Evolutionary conservation across 441 rosid genomes (phyloP).

Genomic region (Cnidoscolus chayamansa): DNA sequence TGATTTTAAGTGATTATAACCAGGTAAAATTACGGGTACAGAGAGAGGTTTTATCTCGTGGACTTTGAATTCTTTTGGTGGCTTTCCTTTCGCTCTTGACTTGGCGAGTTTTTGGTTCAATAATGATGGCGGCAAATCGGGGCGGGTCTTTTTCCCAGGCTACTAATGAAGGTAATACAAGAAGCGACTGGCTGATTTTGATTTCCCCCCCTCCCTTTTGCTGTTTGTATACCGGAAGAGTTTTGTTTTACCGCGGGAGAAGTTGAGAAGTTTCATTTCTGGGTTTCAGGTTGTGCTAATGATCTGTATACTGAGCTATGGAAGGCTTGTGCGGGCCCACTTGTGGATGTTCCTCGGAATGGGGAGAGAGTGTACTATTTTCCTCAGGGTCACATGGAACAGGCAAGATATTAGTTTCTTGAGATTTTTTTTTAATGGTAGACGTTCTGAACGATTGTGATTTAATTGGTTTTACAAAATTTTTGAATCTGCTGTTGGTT

Average conservation of each 20-base stretch:
- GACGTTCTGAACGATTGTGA: background rate
- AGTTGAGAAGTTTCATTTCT: constrained; percentile 17
- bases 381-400: constrained; percentile 96
- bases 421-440: background rate
- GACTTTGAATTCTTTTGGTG: constrained; percentile 12
- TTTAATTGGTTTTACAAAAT: constrained; percentile 5
- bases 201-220: background rate
- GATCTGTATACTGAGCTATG: constrained; percentile 78
- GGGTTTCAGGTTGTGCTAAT: constrained; percentile 36
- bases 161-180: constrained; percentile 36
- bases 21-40: constrained; percentile 19
- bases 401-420: constrained; percentile 37
- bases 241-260: constrained; percentile 2
- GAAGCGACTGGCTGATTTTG: constrained; percentile 8
- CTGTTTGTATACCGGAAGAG: constrained; percentile 27
- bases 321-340: constrained; percentile 92
- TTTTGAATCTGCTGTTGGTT: constrained; percentile 16
- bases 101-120: constrained; percentile 16
- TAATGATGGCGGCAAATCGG: constrained; percentile 48
- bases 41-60: background rate
- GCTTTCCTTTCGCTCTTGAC: constrained; percentile 14
- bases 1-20: constrained; percentile 24
- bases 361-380: constrained; percentile 84
- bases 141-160: constrained; percentile 43
- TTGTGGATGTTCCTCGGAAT: constrained; percentile 70